Evolutionary conservation across 257 asterid species (phyloP).

Genomic region (Phtheirospermum japonicum): DNA sequence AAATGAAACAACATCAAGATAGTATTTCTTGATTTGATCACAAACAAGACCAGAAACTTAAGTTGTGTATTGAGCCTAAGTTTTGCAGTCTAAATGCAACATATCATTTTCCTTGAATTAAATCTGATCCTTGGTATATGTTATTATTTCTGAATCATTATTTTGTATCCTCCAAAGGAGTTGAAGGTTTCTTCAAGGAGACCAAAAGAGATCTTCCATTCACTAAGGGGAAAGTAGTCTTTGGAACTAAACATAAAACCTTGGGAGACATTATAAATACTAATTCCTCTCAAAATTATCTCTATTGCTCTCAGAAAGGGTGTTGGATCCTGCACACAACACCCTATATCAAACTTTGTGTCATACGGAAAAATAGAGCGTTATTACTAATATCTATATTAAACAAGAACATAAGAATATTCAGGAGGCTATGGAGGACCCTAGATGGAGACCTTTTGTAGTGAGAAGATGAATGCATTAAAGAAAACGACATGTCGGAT

Average conservation of each 20-base stretch:
- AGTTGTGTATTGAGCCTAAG: slow-evolving; percentile 1
- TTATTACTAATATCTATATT: too few species aligned
- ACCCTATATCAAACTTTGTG: too few species aligned
- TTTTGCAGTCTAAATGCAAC: neutral
- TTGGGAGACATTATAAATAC: neutral
- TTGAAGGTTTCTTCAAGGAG: neutral
- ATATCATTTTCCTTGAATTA: neutral
- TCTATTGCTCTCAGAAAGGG: neutral
- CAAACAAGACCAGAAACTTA: slow-evolving; percentile 11
- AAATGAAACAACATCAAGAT: slow-evolving; percentile 23
- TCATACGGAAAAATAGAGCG: too few species aligned
- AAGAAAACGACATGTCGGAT: too few species aligned
- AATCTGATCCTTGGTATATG: neutral
- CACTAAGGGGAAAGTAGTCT: neutral
- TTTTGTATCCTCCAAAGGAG: neutral
- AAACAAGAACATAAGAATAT: too few species aligned
- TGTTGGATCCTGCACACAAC: neutral
- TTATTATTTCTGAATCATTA: neutral
- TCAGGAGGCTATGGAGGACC: too few species aligned
- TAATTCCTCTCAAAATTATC: neutral
- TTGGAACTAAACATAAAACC: neutral
- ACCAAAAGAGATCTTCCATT: neutral
- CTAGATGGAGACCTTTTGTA: too few species aligned
- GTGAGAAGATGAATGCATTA: too few species aligned
- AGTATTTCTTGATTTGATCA: slow-evolving; percentile 18